These are phyloP conservation scores for Beverwykella pulmonaria DNA, from an alignment of 495 filamentous ascomycete species.

Conservation along the genomic window DNA sequence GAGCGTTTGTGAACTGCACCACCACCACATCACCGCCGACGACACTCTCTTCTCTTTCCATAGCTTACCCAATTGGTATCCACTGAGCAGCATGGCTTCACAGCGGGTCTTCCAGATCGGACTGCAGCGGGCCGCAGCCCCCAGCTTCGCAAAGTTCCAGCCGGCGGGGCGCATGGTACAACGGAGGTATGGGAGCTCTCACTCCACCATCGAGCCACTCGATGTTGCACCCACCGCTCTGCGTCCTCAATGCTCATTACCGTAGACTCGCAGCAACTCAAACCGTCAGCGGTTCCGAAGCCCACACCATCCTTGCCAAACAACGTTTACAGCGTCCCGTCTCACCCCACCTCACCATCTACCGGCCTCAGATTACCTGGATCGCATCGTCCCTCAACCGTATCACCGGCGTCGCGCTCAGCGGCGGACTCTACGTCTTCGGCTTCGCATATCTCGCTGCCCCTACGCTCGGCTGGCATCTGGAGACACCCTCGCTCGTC, in stretches of 20 bases:
- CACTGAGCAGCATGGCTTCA: slow-evolving; percentile 33
- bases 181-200: slow-evolving; percentile 34
- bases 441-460: slow-evolving; percentile 79
- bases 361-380: slow-evolving; percentile 87
- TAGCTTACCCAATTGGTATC: slow-evolving; percentile 17
- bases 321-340: slow-evolving; percentile 87
- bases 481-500: slow-evolving; percentile 78
- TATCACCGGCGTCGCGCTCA: slow-evolving; percentile 74
- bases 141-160: slow-evolving; percentile 28
- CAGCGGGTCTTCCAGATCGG: slow-evolving; percentile 35
- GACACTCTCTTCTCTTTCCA: slow-evolving; percentile 26
- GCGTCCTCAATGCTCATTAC: slow-evolving; percentile 32
- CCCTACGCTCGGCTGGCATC: slow-evolving; percentile 79
- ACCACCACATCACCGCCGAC: slow-evolving; percentile 25
- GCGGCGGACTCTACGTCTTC: slow-evolving; percentile 80
- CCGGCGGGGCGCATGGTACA: slow-evolving; percentile 39
- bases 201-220: slow-evolving; percentile 4
- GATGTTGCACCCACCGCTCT: slow-evolving; percentile 13
- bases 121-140: slow-evolving; percentile 30
- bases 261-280: slow-evolving; percentile 61
- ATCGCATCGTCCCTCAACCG: slow-evolving; percentile 73
- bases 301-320: slow-evolving; percentile 72
- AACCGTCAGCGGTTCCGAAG: slow-evolving; percentile 55
- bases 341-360: slow-evolving; percentile 86
- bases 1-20: slow-evolving; percentile 1